Conservation (phyloP, 202 grass and related monocot species). For the Alloteropsis angusta region DNA sequence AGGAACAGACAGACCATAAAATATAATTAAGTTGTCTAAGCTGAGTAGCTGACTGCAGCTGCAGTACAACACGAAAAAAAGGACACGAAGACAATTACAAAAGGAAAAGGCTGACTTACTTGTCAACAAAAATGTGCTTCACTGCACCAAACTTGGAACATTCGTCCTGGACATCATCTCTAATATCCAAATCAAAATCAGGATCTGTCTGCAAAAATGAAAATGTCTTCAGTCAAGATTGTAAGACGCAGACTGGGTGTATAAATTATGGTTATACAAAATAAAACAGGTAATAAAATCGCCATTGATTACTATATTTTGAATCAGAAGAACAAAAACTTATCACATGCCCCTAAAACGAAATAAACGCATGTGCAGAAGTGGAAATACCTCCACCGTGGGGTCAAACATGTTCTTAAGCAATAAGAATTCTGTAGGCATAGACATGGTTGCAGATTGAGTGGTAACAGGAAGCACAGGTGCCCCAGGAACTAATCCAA, state of each 20-base stretch:
- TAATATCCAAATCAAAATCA: slow-evolving; percentile 99
- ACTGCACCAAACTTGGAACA: slow-evolving; percentile 85
- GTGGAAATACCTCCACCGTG: slow-evolving; percentile 52
- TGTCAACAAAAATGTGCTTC: slow-evolving; percentile 90
- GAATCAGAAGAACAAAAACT: background rate
- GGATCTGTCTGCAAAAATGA: slow-evolving; percentile 62
- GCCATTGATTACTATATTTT: background rate
- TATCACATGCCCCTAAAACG: background rate
- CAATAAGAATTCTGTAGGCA: slow-evolving; percentile 74
- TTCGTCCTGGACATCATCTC: slow-evolving; percentile 91
- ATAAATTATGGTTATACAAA: background rate
- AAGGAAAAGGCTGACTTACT: slow-evolving; percentile 41
- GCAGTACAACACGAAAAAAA: background rate
- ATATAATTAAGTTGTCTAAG: background rate
- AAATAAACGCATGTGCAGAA: background rate
- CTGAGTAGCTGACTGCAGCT: background rate
- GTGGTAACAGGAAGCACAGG: slow-evolving; percentile 50
- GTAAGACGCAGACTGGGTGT: background rate
- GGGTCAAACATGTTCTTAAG: slow-evolving; percentile 99
- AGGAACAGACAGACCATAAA: background rate
- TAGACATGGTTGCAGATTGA: slow-evolving; percentile 32
- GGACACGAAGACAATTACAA: background rate
- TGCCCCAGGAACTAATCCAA: slow-evolving; percentile 40
- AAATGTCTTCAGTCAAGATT: background rate
- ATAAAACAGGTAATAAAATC: background rate